Percentiles rank a stretch among this genome's conserved stretches.
Conservation (phyloP, 1,139 yeast genomes). For the Blastobotrys raffinosifermentans region DNA sequence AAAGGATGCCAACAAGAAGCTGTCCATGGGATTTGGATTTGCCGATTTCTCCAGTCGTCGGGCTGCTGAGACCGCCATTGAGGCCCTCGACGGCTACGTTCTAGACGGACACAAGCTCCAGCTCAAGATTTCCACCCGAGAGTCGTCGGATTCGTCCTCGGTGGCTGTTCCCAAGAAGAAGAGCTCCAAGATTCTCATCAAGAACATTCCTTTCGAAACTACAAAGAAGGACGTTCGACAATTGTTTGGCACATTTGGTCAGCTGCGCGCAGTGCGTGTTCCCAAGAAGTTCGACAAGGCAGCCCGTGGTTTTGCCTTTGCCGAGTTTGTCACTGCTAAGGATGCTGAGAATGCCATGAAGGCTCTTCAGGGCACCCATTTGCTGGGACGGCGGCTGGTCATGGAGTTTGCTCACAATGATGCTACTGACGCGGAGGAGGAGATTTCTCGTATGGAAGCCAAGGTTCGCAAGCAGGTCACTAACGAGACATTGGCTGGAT, state of each 20-base stretch:
- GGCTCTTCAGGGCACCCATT: slow-evolving; percentile 91
- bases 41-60: slow-evolving; percentile 78
- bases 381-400: slow-evolving; percentile 92
- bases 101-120: slow-evolving; percentile 89
- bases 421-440: slow-evolving; percentile 78
- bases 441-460: slow-evolving; percentile 81
- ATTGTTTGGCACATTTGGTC: slow-evolving; percentile 89
- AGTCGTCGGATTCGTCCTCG: slow-evolving; percentile 14
- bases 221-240: slow-evolving; percentile 87
- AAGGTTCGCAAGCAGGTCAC: slow-evolving; percentile 79
- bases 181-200: slow-evolving; percentile 75
- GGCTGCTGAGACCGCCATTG: slow-evolving; percentile 71
- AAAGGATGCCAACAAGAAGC: slow-evolving; percentile 53
- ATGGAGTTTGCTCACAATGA: slow-evolving; percentile 89
- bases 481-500: slow-evolving; percentile 62
- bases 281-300: slow-evolving; percentile 94
- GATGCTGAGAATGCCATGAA: slow-evolving; percentile 97
- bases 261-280: slow-evolving; percentile 87
- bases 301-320: slow-evolving; percentile 97
- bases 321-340: slow-evolving; percentile 78
- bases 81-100: slow-evolving; percentile 66
- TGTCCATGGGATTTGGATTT: slow-evolving; percentile 97
- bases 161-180: slow-evolving; percentile 32
- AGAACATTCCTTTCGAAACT: slow-evolving; percentile 96
- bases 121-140: slow-evolving; percentile 77